Conservation (phyloP, 306 rosid genomes). For the Glycine tomentella region DNA sequence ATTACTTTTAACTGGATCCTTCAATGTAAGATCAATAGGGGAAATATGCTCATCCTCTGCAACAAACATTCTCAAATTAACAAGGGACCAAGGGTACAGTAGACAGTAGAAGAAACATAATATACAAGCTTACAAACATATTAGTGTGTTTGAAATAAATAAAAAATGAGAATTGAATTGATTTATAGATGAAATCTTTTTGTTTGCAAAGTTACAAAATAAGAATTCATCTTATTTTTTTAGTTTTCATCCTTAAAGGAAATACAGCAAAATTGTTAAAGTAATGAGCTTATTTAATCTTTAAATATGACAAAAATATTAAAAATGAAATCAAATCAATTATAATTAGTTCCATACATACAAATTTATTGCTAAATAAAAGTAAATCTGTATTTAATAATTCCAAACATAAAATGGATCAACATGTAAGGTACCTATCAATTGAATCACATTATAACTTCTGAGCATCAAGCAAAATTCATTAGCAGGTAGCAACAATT, state of each 20-base stretch:
- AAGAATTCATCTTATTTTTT: neutral
- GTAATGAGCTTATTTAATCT: neutral
- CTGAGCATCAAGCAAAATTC: constrained; percentile 1
- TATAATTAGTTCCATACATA: neutral
- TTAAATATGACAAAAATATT: neutral
- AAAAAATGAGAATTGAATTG: neutral
- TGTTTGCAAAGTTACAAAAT: neutral
- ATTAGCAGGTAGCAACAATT: neutral
- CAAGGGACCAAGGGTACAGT: neutral
- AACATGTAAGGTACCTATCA: neutral
- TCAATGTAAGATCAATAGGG: constrained; percentile 45
- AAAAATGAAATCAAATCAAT: neutral
- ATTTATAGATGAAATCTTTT: neutral
- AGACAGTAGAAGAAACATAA: constrained; percentile 20
- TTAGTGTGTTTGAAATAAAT: too few relatives aligned
- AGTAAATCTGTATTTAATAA: neutral
- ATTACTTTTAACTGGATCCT: constrained; percentile 65
- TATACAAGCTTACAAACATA: neutral
- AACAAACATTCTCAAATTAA: constrained; percentile 40
- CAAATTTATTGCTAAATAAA: neutral
- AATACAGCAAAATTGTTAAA: neutral
- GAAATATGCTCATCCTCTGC: constrained; percentile 72
- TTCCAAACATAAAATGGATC: constrained; percentile 3
- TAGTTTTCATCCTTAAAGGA: neutral
- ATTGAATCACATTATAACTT: constrained; percentile 4